phyloP scores from a whole-genome alignment of 1,139 yeast genomes.

The Pichia sp. region DNA sequence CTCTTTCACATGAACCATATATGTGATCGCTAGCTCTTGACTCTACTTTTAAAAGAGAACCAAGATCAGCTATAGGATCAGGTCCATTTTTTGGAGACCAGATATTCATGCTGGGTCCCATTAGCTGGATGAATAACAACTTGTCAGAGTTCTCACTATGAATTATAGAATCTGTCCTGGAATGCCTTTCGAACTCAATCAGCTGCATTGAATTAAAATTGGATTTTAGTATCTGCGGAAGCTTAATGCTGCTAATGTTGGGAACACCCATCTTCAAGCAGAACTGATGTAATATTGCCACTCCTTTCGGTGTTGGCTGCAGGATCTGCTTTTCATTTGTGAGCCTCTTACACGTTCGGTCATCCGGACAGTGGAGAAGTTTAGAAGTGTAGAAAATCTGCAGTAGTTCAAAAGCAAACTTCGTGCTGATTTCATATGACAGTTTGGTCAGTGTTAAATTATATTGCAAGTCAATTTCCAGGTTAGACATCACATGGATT shows the following conservation, averaged over 20 bases:
- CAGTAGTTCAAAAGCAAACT: slow-evolving; percentile 49
- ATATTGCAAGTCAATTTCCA: slow-evolving; percentile 47
- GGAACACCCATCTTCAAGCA: slow-evolving; percentile 52
- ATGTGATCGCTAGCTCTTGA: slow-evolving; percentile 3
- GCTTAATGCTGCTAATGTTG: slow-evolving; percentile 27
- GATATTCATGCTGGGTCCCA: slow-evolving; percentile 66
- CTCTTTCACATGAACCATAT: neutral
- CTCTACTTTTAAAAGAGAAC: slow-evolving; percentile 3
- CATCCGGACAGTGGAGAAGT: slow-evolving; percentile 71
- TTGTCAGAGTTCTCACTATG: slow-evolving; percentile 64
- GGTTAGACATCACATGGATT: slow-evolving; percentile 43
- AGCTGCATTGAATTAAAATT: slow-evolving; percentile 68
- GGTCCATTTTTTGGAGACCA: slow-evolving; percentile 55
- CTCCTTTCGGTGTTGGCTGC: slow-evolving; percentile 93
- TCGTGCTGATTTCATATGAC: slow-evolving; percentile 51
- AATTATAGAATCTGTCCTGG: slow-evolving; percentile 55
- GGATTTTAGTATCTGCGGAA: slow-evolving; percentile 43
- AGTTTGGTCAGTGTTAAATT: slow-evolving; percentile 52
- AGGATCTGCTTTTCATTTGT: slow-evolving; percentile 39
- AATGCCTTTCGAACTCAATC: slow-evolving; percentile 63
- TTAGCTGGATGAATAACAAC: slow-evolving; percentile 56
- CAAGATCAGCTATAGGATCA: slow-evolving; percentile 32
- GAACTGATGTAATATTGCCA: slow-evolving; percentile 61
- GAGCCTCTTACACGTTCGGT: slow-evolving; percentile 54
- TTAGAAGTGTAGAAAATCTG: slow-evolving; percentile 60